Conservation (phyloP, 164 flowering plant genomes). For the Umbellularia californica region DNA sequence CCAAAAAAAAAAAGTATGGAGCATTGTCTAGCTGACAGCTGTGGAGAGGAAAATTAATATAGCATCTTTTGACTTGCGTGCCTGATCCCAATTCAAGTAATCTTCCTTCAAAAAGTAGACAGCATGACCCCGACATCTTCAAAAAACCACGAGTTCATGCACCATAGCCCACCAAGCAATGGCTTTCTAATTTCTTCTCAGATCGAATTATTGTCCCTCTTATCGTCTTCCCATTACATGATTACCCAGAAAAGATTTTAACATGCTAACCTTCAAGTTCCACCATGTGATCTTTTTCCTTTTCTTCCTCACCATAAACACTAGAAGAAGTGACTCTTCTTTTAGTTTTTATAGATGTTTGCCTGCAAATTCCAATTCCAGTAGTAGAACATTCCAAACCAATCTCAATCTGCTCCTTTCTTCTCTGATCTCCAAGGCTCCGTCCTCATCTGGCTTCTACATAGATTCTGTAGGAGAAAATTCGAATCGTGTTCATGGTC, state of each 20-base stretch:
- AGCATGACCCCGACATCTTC: too few species aligned
- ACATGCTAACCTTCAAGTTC: neutral
- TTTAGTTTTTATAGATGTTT: neutral
- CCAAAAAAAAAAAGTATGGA: too few species aligned
- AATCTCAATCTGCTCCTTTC: neutral
- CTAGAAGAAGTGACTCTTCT: neutral
- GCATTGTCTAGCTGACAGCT: too few species aligned
- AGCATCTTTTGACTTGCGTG: too few species aligned
- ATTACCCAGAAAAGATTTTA: neutral
- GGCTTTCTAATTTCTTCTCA: too few species aligned
- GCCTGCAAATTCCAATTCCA: neutral
- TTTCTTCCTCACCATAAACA: neutral
- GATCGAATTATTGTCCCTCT: too few species aligned
- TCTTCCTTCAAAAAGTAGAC: too few species aligned
- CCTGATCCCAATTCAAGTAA: too few species aligned
- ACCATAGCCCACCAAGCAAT: too few species aligned
- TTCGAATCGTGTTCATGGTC: neutral
- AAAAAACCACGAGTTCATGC: too few species aligned
- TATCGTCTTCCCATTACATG: neutral
- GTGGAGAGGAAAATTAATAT: too few species aligned
- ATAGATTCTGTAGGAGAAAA: neutral
- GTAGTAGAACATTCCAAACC: neutral
- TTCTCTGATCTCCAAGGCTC: neutral
- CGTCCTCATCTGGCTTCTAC: neutral
- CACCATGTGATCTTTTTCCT: neutral